Evolutionary conservation across 169 alveolate genomes (phyloP).

Genomic region (Theileria annulata): DNA sequence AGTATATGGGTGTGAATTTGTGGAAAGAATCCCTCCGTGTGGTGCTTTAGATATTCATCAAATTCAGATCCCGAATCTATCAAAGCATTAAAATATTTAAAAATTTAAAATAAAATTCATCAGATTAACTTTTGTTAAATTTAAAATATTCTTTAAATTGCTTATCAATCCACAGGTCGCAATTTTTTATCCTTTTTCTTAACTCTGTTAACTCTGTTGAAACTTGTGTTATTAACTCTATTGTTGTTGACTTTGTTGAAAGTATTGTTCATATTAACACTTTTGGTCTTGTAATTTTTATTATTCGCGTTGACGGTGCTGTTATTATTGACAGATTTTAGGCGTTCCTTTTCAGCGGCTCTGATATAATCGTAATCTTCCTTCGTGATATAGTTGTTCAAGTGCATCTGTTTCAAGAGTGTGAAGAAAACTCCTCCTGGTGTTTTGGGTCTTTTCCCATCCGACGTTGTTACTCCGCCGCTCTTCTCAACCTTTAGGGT

Average conservation of each 20-base stretch:
- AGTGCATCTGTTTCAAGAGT: conserved; percentile 76
- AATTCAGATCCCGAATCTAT: not conserved
- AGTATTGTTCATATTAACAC: conserved; percentile 14
- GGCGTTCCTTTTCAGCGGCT: conserved; percentile 81
- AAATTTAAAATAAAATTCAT: no score
- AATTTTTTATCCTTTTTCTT: not conserved
- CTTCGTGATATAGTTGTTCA: conserved; percentile 77
- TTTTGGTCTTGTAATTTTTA: conserved; percentile 37
- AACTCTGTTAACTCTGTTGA: not conserved
- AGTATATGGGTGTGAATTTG: not conserved
- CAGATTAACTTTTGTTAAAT: not conserved
- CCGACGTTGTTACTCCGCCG: conserved; percentile 86
- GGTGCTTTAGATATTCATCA: not conserved
- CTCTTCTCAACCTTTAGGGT: conserved; percentile 79
- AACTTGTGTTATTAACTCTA: not conserved
- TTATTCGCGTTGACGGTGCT: conserved; percentile 29
- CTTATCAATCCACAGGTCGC: not conserved
- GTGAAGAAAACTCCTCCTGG: conserved; percentile 88
- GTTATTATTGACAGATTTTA: conserved; percentile 71
- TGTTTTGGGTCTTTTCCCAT: conserved; percentile 82
- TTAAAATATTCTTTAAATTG: not conserved
- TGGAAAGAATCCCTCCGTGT: not conserved
- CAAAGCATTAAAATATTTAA: no score
- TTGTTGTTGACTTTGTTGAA: not conserved
- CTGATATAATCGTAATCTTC: conserved; percentile 83